Evolutionary conservation across 2,329 filamentous ascomycete species (phyloP).

Genomic region (Scedosporium minutisporum): DNA sequence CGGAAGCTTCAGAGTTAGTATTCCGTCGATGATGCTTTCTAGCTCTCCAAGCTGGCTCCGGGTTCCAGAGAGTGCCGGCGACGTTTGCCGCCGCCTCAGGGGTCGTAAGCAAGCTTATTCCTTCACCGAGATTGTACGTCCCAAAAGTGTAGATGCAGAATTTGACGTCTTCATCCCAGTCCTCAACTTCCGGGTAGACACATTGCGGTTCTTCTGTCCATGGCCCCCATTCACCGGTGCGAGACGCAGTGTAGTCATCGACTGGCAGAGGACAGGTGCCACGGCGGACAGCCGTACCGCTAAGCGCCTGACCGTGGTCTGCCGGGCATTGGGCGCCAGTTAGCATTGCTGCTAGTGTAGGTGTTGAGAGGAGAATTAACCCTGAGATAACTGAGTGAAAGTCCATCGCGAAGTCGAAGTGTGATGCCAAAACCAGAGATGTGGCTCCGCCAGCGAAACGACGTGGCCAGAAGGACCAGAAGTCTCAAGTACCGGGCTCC

Average conservation of each 20-base stretch:
- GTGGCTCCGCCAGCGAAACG: too few relatives aligned
- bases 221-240: constrained; percentile 11
- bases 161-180: constrained; percentile 4
- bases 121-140: constrained; percentile 14
- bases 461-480: too few relatives aligned
- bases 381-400: background rate
- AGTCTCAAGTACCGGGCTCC: too few relatives aligned
- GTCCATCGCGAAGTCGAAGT: background rate
- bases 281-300: background rate
- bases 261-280: background rate
- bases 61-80: constrained; percentile 18
- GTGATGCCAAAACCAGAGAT: background rate
- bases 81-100: constrained; percentile 22
- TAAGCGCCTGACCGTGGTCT: background rate
- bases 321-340: background rate
- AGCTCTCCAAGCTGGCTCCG: constrained; percentile 3
- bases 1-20: background rate
- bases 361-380: background rate
- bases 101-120: constrained; percentile 24
- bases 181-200: background rate
- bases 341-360: background rate
- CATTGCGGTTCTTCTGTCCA: constrained; percentile 19
- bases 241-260: background rate
- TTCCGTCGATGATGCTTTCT: background rate
- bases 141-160: constrained; percentile 18